A percentile compares a stretch with the other conserved stretches of the same genome.
These are phyloP conservation scores for Jackrogersella multiformis DNA, from an alignment of 495 filamentous ascomycete genomes.

Conservation along the genomic window DNA sequence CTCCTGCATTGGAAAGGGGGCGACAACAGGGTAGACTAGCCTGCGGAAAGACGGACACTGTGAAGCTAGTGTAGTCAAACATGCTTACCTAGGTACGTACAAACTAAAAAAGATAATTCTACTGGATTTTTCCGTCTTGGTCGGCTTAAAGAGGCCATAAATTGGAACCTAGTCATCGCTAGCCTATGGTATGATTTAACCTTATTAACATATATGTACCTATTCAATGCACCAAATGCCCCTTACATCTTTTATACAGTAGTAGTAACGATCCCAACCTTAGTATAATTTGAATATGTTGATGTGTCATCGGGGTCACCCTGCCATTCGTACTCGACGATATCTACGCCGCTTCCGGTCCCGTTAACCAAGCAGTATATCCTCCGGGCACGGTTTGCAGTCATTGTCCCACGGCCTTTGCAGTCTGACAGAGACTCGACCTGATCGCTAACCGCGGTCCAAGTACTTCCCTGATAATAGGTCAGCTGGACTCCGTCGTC, in stretches of 20 bases:
- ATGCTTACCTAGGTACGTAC: too few relatives aligned
- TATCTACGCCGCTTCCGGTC: slow-evolving; percentile 17
- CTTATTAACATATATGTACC: too few relatives aligned
- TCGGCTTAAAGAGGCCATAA: not conserved
- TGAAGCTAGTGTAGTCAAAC: too few relatives aligned
- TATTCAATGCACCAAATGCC: not conserved
- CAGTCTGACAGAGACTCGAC: slow-evolving; percentile 33
- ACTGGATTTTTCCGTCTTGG: not conserved
- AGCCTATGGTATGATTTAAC: not conserved
- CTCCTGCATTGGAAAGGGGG: not conserved
- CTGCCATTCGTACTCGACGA: slow-evolving; percentile 42
- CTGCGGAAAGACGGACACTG: not conserved
- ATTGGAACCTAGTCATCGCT: not conserved
- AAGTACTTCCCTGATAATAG: slow-evolving; percentile 30
- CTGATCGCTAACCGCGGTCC: slow-evolving; percentile 13
- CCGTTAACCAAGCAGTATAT: slow-evolving; percentile 42
- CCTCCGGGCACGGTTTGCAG: slow-evolving; percentile 32
- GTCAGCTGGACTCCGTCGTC: slow-evolving; percentile 42
- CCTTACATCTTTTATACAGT: slow-evolving; percentile 17
- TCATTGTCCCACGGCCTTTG: slow-evolving; percentile 25
- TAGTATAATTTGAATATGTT: slow-evolving; percentile 38
- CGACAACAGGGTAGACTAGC: not conserved
- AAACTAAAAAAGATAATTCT: not conserved
- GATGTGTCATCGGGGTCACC: slow-evolving; percentile 34
- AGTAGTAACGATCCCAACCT: slow-evolving; percentile 31